A percentile compares a stretch with the other conserved stretches of the same genome.
These are phyloP conservation scores for Sanghuangporus sanghuang DNA, from an alignment of 1,284 basidiomycete genomes.

Conservation along the genomic window DNA sequence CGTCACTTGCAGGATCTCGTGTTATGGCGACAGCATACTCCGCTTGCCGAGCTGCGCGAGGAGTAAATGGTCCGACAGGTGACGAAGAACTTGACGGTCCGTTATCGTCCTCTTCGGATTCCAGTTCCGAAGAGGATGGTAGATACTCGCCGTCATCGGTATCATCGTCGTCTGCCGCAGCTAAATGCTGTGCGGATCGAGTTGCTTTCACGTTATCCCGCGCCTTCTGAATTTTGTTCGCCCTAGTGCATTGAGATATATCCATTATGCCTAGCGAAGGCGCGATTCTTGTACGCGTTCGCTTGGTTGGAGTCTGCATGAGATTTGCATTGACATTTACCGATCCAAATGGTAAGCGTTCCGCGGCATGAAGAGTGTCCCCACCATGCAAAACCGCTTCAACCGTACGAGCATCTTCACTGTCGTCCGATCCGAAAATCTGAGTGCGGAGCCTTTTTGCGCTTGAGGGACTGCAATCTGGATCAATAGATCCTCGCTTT, in stretches of 20 bases:
- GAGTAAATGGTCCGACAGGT: slow-evolving; percentile 15
- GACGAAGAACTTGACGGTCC: slow-evolving; percentile 10
- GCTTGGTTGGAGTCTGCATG: slow-evolving; percentile 5
- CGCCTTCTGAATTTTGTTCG: neutral
- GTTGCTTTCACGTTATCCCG: neutral
- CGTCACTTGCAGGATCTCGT: slow-evolving; percentile 8
- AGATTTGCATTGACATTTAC: neutral
- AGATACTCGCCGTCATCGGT: slow-evolving; percentile 10
- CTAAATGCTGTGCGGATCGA: neutral
- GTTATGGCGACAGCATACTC: neutral
- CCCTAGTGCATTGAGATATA: neutral
- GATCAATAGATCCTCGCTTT: slow-evolving; percentile 8
- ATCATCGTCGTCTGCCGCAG: neutral
- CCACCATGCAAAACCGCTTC: neutral
- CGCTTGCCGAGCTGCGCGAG: neutral
- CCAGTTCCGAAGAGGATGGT: slow-evolving; percentile 11
- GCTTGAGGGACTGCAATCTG: slow-evolving; percentile 2
- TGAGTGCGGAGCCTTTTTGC: slow-evolving; percentile 8
- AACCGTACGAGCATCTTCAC: slow-evolving; percentile 7
- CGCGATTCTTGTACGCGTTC: neutral
- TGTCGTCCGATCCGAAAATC: slow-evolving; percentile 10
- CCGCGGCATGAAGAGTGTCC: neutral
- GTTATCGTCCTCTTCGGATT: slow-evolving; percentile 12
- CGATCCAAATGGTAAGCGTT: neutral
- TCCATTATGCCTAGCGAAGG: neutral